Evolutionary conservation across 1,284 basidiomycete genomes (phyloP).

Genomic region (Gymnopus androsaceus): DNA sequence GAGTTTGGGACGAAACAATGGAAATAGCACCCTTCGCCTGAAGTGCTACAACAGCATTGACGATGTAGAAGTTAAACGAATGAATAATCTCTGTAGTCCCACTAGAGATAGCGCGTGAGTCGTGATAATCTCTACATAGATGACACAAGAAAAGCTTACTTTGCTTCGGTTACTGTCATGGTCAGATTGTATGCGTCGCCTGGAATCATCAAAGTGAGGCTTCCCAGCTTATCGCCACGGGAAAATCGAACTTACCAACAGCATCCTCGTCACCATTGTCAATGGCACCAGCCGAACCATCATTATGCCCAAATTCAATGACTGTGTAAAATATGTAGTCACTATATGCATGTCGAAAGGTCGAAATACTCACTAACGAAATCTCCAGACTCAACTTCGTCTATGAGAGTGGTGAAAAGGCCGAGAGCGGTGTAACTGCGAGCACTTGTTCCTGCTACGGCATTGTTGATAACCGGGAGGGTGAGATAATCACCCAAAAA

Average conservation of each 20-base stretch:
- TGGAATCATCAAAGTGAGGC: neutral
- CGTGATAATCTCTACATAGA: conserved; percentile 18
- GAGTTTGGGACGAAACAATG: conserved; percentile 51
- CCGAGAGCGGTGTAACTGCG: conserved; percentile 50
- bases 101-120: conserved; percentile 20
- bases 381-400: conserved; percentile 39
- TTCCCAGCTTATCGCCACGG: neutral
- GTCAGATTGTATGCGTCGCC: conserved; percentile 38
- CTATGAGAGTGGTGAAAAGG: conserved; percentile 40
- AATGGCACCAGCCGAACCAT: conserved; percentile 23
- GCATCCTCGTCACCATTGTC: conserved; percentile 42
- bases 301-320: conserved; percentile 36
- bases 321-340: neutral
- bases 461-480: conserved; percentile 45
- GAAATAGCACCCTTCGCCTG: conserved; percentile 48
- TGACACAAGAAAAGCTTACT: conserved; percentile 25
- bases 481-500: conserved; percentile 43
- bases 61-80: conserved; percentile 43
- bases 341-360: neutral
- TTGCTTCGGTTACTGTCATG: conserved; percentile 33
- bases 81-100: conserved; percentile 38
- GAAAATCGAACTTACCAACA: conserved; percentile 21
- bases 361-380: conserved; percentile 30
- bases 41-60: conserved; percentile 43
- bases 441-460: conserved; percentile 47